Evolutionary conservation across 2,329 filamentous ascomycete genomes (phyloP).

Genomic region (Trichoderma hamatum): DNA sequence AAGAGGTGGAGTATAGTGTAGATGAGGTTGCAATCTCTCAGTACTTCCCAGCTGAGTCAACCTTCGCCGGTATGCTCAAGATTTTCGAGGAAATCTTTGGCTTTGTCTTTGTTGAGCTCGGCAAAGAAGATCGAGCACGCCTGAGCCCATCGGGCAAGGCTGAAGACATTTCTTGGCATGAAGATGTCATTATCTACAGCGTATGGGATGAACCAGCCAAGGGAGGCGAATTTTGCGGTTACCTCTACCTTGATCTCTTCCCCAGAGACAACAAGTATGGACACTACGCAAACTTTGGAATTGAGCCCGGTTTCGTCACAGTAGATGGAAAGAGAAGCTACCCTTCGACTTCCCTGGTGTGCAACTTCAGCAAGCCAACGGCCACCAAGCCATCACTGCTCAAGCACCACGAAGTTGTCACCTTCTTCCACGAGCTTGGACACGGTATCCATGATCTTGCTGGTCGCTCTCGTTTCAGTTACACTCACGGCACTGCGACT

Average conservation of each 20-base stretch:
- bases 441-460: conserved; percentile 72
- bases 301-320: conserved; percentile 71
- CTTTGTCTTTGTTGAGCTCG: conserved; percentile 74
- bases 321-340: conserved; percentile 72
- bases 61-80: conserved; percentile 75
- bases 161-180: conserved; percentile 77
- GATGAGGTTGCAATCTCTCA: conserved; percentile 80
- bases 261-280: conserved; percentile 82
- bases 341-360: conserved; percentile 77
- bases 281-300: conserved; percentile 82
- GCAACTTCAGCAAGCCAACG: conserved; percentile 83
- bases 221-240: conserved; percentile 74
- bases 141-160: conserved; percentile 69
- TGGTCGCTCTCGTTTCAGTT: conserved; percentile 63
- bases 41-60: conserved; percentile 78
- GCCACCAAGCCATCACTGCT: conserved; percentile 75
- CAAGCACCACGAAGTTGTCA: conserved; percentile 82
- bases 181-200: conserved; percentile 79
- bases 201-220: conserved; percentile 78
- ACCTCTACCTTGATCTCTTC: conserved; percentile 81
- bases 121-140: conserved; percentile 64
- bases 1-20: conserved; percentile 78
- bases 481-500: conserved; percentile 69
- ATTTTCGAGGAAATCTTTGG: conserved; percentile 86
- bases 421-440: conserved; percentile 77